Evolutionary conservation across 371 early-diverging fungal species (phyloP).

Genomic region (Circinella umbellata): DNA sequence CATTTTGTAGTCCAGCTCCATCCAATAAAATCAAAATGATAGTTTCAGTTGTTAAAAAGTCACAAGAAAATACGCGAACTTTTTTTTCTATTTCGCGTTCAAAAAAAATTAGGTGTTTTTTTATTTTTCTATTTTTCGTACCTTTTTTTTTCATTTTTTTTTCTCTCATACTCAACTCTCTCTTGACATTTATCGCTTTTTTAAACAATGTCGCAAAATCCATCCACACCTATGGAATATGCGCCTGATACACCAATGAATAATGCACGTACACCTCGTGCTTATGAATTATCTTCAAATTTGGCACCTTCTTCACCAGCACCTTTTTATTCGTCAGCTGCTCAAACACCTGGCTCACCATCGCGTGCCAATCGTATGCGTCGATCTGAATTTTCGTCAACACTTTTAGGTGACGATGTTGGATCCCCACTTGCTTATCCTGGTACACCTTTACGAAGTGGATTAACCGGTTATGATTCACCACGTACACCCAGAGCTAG

Average conservation of each 20-base stretch:
- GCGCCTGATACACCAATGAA: constrained; percentile 11
- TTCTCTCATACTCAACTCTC: no score
- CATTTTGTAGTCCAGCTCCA: no score
- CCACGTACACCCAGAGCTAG: constrained; percentile 43
- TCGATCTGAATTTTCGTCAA: constrained; percentile 49
- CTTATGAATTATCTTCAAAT: constrained; percentile 18
- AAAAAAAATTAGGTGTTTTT: constrained; percentile 3
- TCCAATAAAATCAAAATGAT: no score
- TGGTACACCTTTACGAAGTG: constrained; percentile 37
- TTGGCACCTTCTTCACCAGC: constrained; percentile 34
- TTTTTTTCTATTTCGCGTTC: no score
- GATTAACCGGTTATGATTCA: constrained; percentile 28
- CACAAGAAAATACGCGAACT: no score
- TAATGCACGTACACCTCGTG: constrained; percentile 3
- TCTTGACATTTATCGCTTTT: not conserved
- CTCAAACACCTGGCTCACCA: constrained; percentile 47
- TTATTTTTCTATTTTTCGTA: not conserved
- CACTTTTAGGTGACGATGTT: constrained; percentile 42
- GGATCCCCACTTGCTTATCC: constrained; percentile 52
- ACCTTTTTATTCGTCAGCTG: constrained; percentile 21
- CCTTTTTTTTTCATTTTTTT: no score
- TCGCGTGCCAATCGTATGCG: constrained; percentile 29
- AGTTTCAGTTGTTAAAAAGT: no score
- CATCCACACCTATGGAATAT: constrained; percentile 14
- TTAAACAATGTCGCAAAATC: not conserved